Conservation (phyloP, 129 eudicot species). For the Erigeron canadensis region DNA sequence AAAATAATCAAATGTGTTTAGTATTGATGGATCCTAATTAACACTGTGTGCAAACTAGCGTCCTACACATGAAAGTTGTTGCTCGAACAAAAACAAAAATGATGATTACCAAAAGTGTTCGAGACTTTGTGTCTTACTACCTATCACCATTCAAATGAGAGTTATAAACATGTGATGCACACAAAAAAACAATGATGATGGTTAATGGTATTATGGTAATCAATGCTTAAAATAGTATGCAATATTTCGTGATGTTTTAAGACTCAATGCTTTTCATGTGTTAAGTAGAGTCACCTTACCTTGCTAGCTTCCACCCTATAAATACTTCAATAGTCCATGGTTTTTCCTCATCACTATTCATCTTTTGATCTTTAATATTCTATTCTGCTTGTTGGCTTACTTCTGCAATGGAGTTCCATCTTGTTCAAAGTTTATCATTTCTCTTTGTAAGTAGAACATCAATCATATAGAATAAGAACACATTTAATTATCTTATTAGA, state of each 20-base stretch:
- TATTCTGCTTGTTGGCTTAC: neutral
- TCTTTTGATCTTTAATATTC: neutral
- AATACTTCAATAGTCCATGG: neutral
- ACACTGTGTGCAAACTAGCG: neutral
- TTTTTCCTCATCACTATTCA: conserved; percentile 3
- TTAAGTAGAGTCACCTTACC: neutral
- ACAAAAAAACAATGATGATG: neutral
- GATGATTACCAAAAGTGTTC: neutral
- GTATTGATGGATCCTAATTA: neutral
- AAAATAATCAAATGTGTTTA: neutral
- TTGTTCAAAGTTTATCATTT: neutral
- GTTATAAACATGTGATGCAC: neutral
- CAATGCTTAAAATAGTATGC: too few species aligned
- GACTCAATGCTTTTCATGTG: neutral
- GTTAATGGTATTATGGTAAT: too few species aligned
- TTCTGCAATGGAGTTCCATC: conserved; percentile 12
- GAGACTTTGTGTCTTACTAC: too few species aligned
- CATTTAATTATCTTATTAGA: too few species aligned
- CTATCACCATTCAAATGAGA: too few species aligned
- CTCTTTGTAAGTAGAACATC: conserved; percentile 10
- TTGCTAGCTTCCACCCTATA: neutral
- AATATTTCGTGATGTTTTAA: too few species aligned
- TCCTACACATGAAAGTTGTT: neutral
- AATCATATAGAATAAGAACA: neutral
- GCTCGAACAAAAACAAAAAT: neutral